Conservation (phyloP, 495 filamentous ascomycete genomes). For the Friedmanniomyces endolithicus region DNA sequence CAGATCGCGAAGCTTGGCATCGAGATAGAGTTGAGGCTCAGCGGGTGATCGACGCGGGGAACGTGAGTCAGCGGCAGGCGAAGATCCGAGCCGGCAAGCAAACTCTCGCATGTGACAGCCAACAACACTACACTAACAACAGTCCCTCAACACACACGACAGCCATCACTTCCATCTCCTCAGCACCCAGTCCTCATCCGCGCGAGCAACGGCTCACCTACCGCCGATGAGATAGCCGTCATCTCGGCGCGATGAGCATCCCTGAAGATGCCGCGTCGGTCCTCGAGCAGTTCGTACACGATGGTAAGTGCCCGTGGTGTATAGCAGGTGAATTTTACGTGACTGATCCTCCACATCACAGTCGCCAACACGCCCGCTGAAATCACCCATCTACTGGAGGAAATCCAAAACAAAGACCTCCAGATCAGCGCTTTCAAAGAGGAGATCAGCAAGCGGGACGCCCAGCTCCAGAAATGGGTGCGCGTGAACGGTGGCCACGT, state of each 20-base stretch:
- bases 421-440: slow-evolving; percentile 59
- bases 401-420: slow-evolving; percentile 83
- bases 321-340: not conserved
- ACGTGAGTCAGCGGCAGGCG: not conserved
- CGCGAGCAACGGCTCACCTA: too few relatives aligned
- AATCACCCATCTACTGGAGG: slow-evolving; percentile 83
- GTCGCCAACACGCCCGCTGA: slow-evolving; percentile 85
- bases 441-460: slow-evolving; percentile 65
- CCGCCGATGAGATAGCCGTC: too few relatives aligned
- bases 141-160: not conserved
- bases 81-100: not conserved
- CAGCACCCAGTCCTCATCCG: too few relatives aligned
- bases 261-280: slow-evolving; percentile 74
- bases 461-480: slow-evolving; percentile 79
- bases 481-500: slow-evolving; percentile 68
- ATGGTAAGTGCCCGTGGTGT: slow-evolving; percentile 35
- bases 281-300: slow-evolving; percentile 84
- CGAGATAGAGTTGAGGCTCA: not conserved
- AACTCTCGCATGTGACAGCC: not conserved
- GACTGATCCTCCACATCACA: slow-evolving; percentile 18
- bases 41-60: not conserved
- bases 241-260: not conserved
- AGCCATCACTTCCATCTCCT: not conserved
- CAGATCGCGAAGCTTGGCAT: not conserved
- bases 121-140: not conserved